Conservation (phyloP, 257 asterid species). For the Solanum dulcamara region DNA sequence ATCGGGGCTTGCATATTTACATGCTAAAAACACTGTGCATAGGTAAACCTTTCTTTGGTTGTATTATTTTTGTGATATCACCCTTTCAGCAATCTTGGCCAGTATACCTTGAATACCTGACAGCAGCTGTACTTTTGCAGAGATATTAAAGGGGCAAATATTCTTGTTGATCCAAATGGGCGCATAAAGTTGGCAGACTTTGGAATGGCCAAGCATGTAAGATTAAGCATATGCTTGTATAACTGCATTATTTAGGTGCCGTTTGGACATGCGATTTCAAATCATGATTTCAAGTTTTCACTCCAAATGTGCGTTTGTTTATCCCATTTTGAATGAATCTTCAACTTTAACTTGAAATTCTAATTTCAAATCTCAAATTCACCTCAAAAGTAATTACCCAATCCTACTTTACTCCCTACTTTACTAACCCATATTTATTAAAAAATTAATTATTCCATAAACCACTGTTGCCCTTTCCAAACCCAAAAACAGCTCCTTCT, state of each 20-base stretch:
- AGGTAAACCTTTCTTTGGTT: constrained; percentile 35
- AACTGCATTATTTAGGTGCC: neutral
- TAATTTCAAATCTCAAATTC: neutral
- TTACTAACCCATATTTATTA: neutral
- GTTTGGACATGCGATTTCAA: neutral
- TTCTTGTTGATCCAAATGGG: constrained; percentile 95
- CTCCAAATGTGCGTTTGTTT: neutral
- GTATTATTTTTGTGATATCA: neutral
- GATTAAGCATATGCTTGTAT: constrained; percentile 7
- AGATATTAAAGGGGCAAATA: constrained; percentile 98
- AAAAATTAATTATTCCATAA: neutral
- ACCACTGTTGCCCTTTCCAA: neutral
- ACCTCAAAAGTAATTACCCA: neutral
- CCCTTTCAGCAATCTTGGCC: neutral
- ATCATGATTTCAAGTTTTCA: neutral
- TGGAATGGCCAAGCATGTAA: constrained; percentile 99
- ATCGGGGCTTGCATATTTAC: constrained; percentile 88
- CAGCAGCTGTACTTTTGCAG: constrained; percentile 25
- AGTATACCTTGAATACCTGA: neutral
- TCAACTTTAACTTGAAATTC: neutral
- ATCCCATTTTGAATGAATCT: neutral
- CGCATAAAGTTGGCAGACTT: constrained; percentile 94
- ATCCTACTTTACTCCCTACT: neutral
- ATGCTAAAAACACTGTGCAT: constrained; percentile 81
- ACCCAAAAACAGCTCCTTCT: neutral